These are phyloP conservation scores for Tulasnella sp. DNA, from an alignment of 768 basidiomycete genomes.

Conservation along the genomic window DNA sequence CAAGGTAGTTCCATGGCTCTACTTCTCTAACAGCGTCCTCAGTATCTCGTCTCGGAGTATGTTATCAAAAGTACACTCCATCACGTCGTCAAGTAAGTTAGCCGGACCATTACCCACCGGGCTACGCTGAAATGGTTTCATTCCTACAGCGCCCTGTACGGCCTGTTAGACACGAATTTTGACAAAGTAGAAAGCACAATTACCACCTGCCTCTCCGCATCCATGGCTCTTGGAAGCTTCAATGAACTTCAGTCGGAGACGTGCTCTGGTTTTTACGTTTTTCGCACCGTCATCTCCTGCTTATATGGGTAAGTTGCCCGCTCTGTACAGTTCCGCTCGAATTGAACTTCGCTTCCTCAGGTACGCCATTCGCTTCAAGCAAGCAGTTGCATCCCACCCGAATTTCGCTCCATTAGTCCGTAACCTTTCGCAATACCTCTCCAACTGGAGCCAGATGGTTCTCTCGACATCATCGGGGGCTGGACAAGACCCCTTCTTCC, in stretches of 20 bases:
- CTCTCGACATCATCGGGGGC: constrained; percentile 28
- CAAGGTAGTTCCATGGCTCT: not conserved
- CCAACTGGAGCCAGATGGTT: constrained; percentile 33
- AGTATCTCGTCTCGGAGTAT: constrained; percentile 52
- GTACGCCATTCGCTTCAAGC: constrained; percentile 47
- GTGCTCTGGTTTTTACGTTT: not conserved
- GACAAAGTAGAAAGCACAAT: not conserved
- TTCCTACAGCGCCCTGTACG: not conserved
- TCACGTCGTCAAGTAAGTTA: not conserved
- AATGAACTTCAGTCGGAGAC: not conserved
- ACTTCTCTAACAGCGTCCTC: not conserved
- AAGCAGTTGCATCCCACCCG: constrained; percentile 37
- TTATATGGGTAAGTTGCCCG: not conserved
- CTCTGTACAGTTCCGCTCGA: not conserved
- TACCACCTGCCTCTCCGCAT: not conserved
- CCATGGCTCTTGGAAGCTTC: not conserved
- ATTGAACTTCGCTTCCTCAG: constrained; percentile 25
- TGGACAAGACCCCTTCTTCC: constrained; percentile 35
- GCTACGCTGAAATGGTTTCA: not conserved
- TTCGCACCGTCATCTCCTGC: not conserved
- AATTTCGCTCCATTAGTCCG: constrained; percentile 32
- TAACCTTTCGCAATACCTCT: constrained; percentile 36
- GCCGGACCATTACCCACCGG: not conserved
- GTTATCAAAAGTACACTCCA: not conserved
- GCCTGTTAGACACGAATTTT: not conserved